Evolutionary conservation across 2,329 filamentous ascomycete species (phyloP), one percentile per base, ranked within the genome.

Genomic region (Aphanocladium album): DNA sequence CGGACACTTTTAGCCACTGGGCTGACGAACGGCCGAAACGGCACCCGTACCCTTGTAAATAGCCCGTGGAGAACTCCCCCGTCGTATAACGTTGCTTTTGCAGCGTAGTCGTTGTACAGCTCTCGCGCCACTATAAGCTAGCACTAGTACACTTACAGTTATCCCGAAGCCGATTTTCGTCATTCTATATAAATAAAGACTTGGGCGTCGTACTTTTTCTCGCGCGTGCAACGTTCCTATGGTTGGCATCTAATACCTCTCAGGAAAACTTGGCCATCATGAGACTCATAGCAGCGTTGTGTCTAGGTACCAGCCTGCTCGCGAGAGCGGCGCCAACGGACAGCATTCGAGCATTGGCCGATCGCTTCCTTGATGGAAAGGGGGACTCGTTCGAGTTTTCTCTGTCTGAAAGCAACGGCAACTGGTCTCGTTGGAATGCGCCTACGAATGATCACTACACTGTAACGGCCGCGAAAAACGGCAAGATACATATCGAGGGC

Each of bases 361-460:
- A 64, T 45, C 64, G 65, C 17, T 55, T 65, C 19, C 57, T 67
- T 7, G 21, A 62, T 25, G 62, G 60, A 6, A 59, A 62, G 8
- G 60, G 60, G 30, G 50, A 61, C 21, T 30, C 47, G 1, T 66
- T 67, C 45, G 57, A 62, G 39, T 65, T 67, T 50, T 50, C 47
- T 8, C 51, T 67, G 23, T 64, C 64, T 1, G 27, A 47, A 5
- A 14, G 53, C 14, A 41, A 62, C 14, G 61, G 61, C 11, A 56
- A 59, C 12, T 66, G 62, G 64, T 67, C 66, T 37, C 63, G 66
- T 11, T 66, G 63, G 63, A 65, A 67, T 23, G 55, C 53, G 19
- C 62, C 65, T 2, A 37, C 47, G 17, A 66, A 66, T 14, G 66
- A 67, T 53, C 63, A 64, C 17, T 67, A 67, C 54, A 65, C 61